These are phyloP conservation scores for Colletotrichum sp. DNA, from an alignment of 2,329 filamentous ascomycete genomes.

Conservation along the genomic window DNA sequence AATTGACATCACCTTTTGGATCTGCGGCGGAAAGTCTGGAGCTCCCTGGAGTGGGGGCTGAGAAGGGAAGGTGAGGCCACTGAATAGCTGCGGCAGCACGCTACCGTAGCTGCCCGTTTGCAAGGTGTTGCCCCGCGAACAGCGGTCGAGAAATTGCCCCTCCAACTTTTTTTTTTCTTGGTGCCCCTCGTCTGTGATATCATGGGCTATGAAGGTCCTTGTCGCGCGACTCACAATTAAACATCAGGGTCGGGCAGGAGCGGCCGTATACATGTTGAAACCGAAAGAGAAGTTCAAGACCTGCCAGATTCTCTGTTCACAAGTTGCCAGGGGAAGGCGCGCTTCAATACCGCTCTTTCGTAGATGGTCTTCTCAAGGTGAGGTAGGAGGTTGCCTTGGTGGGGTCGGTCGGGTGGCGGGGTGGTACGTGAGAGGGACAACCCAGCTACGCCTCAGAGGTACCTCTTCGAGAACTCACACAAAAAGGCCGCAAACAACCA, in stretches of 20 bases:
- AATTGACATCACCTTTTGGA: constrained; percentile 14
- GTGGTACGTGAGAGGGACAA: not conserved
- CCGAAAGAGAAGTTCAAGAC: fast-evolving
- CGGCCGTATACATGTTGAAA: not conserved
- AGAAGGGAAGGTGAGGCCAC: not conserved
- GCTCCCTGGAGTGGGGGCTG: not conserved
- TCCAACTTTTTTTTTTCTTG: not conserved
- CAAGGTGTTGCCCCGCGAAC: constrained; percentile 15
- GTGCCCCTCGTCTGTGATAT: constrained; percentile 2
- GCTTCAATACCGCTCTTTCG: constrained; percentile 5
- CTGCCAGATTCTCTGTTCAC: not conserved
- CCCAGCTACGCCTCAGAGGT: not conserved
- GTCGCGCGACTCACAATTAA: not conserved
- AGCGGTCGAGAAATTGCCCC: not conserved
- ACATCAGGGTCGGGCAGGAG: not conserved
- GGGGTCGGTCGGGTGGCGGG: not conserved
- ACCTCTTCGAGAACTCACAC: not conserved
- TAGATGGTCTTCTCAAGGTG: not conserved
- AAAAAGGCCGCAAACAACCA: not conserved
- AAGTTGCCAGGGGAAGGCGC: not conserved
- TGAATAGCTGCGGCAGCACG: not conserved
- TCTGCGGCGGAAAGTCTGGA: constrained; percentile 2
- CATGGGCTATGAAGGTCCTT: not conserved
- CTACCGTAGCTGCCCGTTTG: constrained; percentile 5
- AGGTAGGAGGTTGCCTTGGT: not conserved